Base-by-base conservation (phyloP, 495 filamentous ascomycete genomes). In the Talaromyces proteolyticus region DNA sequence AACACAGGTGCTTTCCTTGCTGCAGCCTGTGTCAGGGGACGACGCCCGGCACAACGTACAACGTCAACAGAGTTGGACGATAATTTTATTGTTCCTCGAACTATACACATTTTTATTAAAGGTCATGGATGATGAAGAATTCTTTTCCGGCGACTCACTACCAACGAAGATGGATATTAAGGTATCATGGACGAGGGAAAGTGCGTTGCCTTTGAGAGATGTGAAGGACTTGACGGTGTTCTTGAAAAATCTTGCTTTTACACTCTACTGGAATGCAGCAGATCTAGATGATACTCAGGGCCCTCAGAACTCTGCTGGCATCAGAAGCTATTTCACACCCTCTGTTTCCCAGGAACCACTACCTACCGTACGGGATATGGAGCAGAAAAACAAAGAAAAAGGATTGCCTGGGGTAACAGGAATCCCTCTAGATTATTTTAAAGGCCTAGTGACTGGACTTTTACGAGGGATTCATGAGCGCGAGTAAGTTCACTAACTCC, bases 61-160 rank as follows among this genome's bases (percentile, higher is more conserved):
- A 18, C 66, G 71, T 47, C 80, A 85, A 39, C 80, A 85, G 50
- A 87, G 96, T 61, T 97, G 94, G 94, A 83, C 84, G 12, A 84
- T 92, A 2, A 81, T 96, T 26, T 74, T 97, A 0, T 75, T 97
- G 1, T 99, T 97, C 59, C 75, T 99, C 21, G 93, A 97, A 57
- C 78, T 97, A 10, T 99, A 95, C 64, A 88, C 85, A 11, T 96
- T 97, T 61, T 76, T 96, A 4, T 70, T 97, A 25, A 86, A 91
- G 56, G 78, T 96, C 42, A 96, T 88, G 68, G 94, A 97, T 56
- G 93, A 99, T 52, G 91, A 97, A 48, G 69, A 74, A 43, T 73
- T 70, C 36, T 76, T 80, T 48, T 69, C 64, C 38, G 64, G 62
- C 10, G 68, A 71, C 11, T 63, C 65, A 4, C 67, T 72, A 23